These are phyloP conservation scores for Pseudogymnoascus sp. DNA, from an alignment of 2,329 filamentous ascomycete genomes.

Conservation along the genomic window DNA sequence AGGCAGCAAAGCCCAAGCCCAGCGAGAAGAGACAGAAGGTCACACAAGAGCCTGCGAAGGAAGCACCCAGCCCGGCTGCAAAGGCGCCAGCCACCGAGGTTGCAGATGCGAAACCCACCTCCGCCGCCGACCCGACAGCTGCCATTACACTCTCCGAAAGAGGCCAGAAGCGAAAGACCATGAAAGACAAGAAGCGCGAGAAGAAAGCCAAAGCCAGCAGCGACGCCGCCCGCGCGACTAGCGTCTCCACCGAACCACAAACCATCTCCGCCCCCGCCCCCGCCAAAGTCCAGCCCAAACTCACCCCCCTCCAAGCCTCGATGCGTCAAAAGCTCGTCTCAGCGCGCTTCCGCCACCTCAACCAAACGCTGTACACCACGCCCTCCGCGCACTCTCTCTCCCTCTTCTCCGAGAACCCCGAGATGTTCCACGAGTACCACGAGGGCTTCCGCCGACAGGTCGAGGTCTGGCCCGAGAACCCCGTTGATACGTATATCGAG, in stretches of 20 bases:
- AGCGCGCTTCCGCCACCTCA: constrained; percentile 93
- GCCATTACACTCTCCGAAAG: constrained; percentile 15
- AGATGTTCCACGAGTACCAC: constrained; percentile 96
- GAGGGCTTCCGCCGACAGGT: constrained; percentile 94
- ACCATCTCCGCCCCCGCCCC: constrained; percentile 19
- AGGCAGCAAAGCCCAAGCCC: constrained; percentile 24
- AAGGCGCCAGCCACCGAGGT: constrained; percentile 14
- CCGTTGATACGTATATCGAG: constrained; percentile 76
- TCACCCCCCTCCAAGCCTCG: constrained; percentile 86
- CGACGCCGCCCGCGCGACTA: constrained; percentile 13
- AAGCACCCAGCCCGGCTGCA: constrained; percentile 21
- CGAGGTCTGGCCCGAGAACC: constrained; percentile 92
- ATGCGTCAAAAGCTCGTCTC: constrained; percentile 95
- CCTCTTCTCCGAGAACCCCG: constrained; percentile 76
- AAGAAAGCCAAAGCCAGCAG: constrained; percentile 19
- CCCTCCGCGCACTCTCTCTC: constrained; percentile 76
- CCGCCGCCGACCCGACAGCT: constrained; percentile 15
- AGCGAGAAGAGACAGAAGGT: constrained; percentile 24
- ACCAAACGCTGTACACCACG: constrained; percentile 91
- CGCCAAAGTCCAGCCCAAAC: constrained; percentile 32
- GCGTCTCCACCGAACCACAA: constrained; percentile 17
- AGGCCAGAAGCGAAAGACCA: constrained; percentile 21
- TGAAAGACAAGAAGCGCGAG: constrained; percentile 34
- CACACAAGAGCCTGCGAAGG: constrained; percentile 16
- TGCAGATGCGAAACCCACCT: constrained; percentile 25